Percentiles rank a stretch among this genome's conserved stretches.
Evolutionary conservation across 225 moss, liverwort and hornwort species (phyloP).

Genomic region (Sphagnum contortum): DNA sequence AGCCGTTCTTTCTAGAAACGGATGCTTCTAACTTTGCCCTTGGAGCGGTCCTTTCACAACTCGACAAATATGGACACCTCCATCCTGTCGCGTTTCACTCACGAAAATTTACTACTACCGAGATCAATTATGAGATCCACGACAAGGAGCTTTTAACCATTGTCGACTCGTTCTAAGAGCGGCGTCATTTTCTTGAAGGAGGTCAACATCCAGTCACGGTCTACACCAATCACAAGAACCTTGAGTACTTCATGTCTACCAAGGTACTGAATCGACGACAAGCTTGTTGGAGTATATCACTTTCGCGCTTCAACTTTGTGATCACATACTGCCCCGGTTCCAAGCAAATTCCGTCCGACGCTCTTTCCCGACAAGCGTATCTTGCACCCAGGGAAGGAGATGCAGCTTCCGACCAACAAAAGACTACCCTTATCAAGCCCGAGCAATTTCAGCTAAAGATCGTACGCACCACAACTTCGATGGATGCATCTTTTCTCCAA

Average conservation of each 20-base stretch:
- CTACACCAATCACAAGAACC: not conserved
- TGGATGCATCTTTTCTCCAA: not conserved
- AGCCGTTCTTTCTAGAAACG: not conserved
- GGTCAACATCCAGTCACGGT: not conserved
- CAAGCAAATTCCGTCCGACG: not conserved
- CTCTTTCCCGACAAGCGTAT: not conserved
- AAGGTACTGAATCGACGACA: not conserved
- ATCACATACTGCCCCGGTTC: not conserved
- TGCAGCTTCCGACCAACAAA: not conserved
- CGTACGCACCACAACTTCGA: not conserved
- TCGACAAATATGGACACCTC: not conserved
- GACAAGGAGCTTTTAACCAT: slow-evolving; percentile 10
- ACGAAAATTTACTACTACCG: not conserved
- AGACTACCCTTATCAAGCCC: not conserved
- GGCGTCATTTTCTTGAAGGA: not conserved
- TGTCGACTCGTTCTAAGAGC: not conserved
- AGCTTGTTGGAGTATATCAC: not conserved
- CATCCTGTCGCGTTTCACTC: not conserved
- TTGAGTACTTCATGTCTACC: not conserved
- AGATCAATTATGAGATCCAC: slow-evolving; percentile 2
- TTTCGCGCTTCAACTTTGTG: not conserved
- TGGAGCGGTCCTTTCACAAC: slow-evolving; percentile 4
- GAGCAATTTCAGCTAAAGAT: not conserved
- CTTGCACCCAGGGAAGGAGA: not conserved
- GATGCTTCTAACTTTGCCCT: slow-evolving; percentile 8